A percentile compares a stretch with the other conserved stretches of the same genome.
phyloP scores from a whole-genome alignment of 208 protist genomes.

The Acanthamoeba triangularis region DNA sequence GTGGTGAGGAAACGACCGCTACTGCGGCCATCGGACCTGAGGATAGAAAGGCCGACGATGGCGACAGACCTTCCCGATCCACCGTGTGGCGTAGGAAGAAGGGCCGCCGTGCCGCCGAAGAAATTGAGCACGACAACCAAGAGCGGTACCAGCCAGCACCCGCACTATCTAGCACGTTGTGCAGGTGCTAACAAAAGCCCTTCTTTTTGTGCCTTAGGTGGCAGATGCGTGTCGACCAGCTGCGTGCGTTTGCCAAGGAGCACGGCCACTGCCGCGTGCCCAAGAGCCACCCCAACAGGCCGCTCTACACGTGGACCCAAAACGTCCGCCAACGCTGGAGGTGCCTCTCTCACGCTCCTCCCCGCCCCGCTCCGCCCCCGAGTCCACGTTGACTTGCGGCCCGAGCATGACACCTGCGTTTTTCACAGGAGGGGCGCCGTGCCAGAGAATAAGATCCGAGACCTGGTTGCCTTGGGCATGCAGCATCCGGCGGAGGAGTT shows the following conservation, averaged over 20 bases:
- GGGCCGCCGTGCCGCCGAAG: background rate
- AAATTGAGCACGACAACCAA: background rate
- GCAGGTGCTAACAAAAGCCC: too few relatives aligned
- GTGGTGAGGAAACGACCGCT: background rate
- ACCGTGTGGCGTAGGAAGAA: background rate
- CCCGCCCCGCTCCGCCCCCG: too few relatives aligned
- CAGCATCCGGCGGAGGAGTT: background rate
- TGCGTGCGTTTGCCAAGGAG: background rate
- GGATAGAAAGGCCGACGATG: background rate
- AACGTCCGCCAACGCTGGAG: constrained; percentile 12
- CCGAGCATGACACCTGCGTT: too few relatives aligned
- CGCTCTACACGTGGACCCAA: background rate
- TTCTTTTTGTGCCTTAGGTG: background rate
- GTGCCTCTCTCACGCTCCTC: background rate
- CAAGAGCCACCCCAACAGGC: background rate
- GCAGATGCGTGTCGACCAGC: background rate
- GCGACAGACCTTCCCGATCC: background rate
- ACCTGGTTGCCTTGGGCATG: background rate
- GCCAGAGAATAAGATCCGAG: background rate
- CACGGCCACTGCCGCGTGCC: constrained; percentile 34
- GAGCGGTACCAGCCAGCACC: background rate
- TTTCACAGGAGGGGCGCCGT: background rate
- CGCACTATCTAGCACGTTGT: too few relatives aligned
- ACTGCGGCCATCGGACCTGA: too few relatives aligned
- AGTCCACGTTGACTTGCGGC: too few relatives aligned